Evolutionary conservation across 225 moss, liverwort and hornwort genomes (phyloP), one percentile per base, ranked within the genome.

Genomic region (Marchantia polymorpha): DNA sequence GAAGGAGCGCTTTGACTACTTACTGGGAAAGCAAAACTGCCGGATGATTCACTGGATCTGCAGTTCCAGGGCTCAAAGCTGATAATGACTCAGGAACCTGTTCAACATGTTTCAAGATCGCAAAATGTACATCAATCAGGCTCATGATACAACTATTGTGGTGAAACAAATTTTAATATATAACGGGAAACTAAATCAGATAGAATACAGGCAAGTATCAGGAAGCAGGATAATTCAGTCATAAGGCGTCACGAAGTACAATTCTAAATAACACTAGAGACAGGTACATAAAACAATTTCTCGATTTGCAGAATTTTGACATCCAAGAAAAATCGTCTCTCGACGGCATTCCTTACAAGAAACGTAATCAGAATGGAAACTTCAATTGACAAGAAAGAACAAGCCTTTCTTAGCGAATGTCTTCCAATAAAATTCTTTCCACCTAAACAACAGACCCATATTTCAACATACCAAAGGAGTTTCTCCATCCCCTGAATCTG

Each of bases 401-500:
- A 22, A 50, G 23, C 13, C 17, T 27, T 29, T 12, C 27, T 14
- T 65, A 12, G 29, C 4, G 12, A 65, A 39, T 3, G 60, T 75
- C 76, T 46, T 3, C 29, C 52, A 65, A 17, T 48, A 17, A 68
- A 14, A 54, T 31, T 10, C 20, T 17, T 16, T 26, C 52, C 4
- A 65, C 52, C 13, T 73, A 7, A 29, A 7, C 0, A 15, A 55
- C 12, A 23, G 12, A 60, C 61, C 47, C 19, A 65, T 50, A 29
- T 64, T 77, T 52, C 59, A 29, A 80, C 89, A 88, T 83, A 97
- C 99, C 88, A 99, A 75, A 59, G 95, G 99, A 71, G 99, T 99
- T 86, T 99, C 99, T 78, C 99, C 99, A 87, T 99, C 99, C 52
- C 99, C 99, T 79, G 93, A 93, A 86, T 99, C 99, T 72, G 99